Evolutionary conservation across 495 filamentous ascomycete genomes (phyloP).

Genomic region (Acidiella bohemica): DNA sequence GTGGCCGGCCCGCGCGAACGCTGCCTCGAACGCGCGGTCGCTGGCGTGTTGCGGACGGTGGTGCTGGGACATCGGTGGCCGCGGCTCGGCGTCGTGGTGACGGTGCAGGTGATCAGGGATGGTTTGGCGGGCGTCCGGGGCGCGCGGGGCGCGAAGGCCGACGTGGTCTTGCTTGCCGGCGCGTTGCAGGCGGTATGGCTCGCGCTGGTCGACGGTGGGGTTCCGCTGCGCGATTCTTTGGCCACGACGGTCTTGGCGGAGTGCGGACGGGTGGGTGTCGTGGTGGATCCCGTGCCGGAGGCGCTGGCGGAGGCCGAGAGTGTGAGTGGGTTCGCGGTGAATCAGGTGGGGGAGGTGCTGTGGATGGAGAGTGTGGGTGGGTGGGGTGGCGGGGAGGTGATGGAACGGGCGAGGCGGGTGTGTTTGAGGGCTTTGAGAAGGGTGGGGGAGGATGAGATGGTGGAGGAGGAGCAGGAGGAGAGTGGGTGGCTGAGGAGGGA

Average conservation of each 20-base stretch:
- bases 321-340: conserved; percentile 64
- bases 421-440: conserved; percentile 32
- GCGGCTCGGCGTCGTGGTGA: conserved; percentile 53
- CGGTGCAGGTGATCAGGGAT: conserved; percentile 55
- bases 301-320: conserved; percentile 38
- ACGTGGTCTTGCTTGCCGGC: conserved; percentile 19
- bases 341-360: conserved; percentile 57
- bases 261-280: conserved; percentile 35
- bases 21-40: conserved; percentile 57
- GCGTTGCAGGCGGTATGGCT: conserved; percentile 23
- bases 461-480: neutral
- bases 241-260: conserved; percentile 31
- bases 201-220: conserved; percentile 15
- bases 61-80: conserved; percentile 57
- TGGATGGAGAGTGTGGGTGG: conserved; percentile 68
- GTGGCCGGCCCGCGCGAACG: conserved; percentile 67
- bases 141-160: conserved; percentile 1
- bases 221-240: conserved; percentile 11
- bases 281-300: conserved; percentile 41
- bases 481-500: conserved; percentile 15
- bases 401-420: conserved; percentile 45
- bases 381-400: conserved; percentile 58
- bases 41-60: conserved; percentile 52
- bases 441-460: conserved; percentile 10
- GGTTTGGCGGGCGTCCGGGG: conserved; percentile 10